Conservation (phyloP, 192 early-diverging fungal genomes). For the Backusella psychrophila region DNA sequence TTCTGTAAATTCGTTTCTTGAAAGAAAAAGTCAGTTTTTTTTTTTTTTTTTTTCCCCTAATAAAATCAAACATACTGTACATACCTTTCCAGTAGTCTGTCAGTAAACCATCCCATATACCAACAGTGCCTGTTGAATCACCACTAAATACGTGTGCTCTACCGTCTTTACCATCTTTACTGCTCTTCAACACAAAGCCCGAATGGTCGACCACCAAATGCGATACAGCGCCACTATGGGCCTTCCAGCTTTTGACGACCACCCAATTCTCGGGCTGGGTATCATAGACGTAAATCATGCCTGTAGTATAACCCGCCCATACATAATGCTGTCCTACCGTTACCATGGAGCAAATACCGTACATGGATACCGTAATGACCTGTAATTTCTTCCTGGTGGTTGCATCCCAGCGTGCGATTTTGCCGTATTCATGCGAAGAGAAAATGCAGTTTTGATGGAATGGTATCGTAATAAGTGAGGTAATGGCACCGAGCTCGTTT, state of each 20-base stretch:
- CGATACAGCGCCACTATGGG: slow-evolving; percentile 48
- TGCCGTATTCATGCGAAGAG: slow-evolving; percentile 79
- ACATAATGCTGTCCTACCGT: slow-evolving; percentile 56
- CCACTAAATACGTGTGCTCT: slow-evolving; percentile 54
- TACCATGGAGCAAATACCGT: slow-evolving; percentile 60
- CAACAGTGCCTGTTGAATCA: slow-evolving; percentile 60
- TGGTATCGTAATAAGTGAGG: slow-evolving; percentile 47
- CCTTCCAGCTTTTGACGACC: slow-evolving; percentile 66
- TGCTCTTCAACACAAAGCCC: slow-evolving; percentile 35
- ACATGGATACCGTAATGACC: slow-evolving; percentile 52
- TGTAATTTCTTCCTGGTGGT: slow-evolving; percentile 39
- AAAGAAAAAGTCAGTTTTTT: neutral
- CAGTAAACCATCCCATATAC: slow-evolving; percentile 79
- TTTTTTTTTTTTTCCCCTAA: neutral
- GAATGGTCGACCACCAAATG: slow-evolving; percentile 54
- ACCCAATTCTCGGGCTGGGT: slow-evolving; percentile 45
- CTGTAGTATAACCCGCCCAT: slow-evolving; percentile 76
- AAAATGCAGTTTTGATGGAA: slow-evolving; percentile 48
- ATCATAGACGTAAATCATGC: slow-evolving; percentile 75
- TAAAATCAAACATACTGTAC: neutral
- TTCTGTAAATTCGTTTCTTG: slow-evolving; percentile 58
- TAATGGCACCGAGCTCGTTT: slow-evolving; percentile 53
- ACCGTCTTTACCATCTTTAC: slow-evolving; percentile 24
- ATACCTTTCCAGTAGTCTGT: slow-evolving; percentile 63
- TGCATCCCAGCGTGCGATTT: slow-evolving; percentile 65